A percentile compares a stretch with the other conserved stretches of the same genome.
These are phyloP conservation scores for Davidsoniella neocaledoniae DNA, from an alignment of 2,329 filamentous ascomycete genomes.

Conservation along the genomic window DNA sequence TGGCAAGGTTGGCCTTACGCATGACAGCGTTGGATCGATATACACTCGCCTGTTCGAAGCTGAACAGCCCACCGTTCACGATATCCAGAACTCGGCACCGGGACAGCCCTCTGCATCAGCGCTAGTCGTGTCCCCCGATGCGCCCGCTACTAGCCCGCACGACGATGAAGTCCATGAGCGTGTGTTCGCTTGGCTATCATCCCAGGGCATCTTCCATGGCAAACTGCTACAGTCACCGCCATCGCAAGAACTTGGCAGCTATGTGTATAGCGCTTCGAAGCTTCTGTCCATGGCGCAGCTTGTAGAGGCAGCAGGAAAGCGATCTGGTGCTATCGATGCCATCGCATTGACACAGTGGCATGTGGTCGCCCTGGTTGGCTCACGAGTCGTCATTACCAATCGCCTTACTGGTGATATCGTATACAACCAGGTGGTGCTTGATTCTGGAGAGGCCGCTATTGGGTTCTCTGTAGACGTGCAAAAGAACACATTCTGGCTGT, in stretches of 20 bases:
- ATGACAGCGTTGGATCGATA: constrained; percentile 69
- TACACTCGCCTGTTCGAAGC: constrained; percentile 79
- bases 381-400: constrained; percentile 70
- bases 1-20: constrained; percentile 56
- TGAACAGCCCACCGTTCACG: constrained; percentile 63
- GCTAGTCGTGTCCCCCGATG: constrained; percentile 62
- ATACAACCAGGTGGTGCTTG: constrained; percentile 74
- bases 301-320: constrained; percentile 48
- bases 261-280: constrained; percentile 64
- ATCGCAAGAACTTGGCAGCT: constrained; percentile 47
- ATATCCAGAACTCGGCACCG: constrained; percentile 26
- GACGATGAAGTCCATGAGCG: constrained; percentile 49
- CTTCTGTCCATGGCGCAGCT: constrained; percentile 61
- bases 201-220: constrained; percentile 79
- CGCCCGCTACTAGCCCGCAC: constrained; percentile 34
- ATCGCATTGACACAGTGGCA: constrained; percentile 90
- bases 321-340: constrained; percentile 57
- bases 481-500: constrained; percentile 96
- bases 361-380: constrained; percentile 66
- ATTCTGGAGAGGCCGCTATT: constrained; percentile 62
- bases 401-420: constrained; percentile 71
- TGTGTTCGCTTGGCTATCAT: constrained; percentile 78
- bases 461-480: constrained; percentile 77
- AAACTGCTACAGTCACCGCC: constrained; percentile 47
- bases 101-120: constrained; percentile 39